Evolutionary conservation across 345 rosid genomes (phyloP).

Genomic region (Atalantia buxifolia): DNA sequence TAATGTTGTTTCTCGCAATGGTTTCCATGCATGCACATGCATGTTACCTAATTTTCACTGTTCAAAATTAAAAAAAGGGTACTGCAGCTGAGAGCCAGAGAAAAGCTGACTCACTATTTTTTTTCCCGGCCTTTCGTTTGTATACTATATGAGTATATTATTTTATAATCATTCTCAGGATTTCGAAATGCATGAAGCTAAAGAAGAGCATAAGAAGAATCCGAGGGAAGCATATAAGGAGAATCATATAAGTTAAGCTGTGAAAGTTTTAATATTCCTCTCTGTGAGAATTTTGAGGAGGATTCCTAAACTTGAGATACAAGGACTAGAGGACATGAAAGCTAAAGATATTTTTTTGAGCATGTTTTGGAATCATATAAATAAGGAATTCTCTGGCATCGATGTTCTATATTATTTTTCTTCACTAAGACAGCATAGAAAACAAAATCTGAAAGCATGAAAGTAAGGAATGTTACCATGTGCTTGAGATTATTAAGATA

Average conservation of each 20-base stretch:
- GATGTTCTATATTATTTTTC: slow-evolving; percentile 24
- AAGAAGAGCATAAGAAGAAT: slow-evolving; percentile 52
- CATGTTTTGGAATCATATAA: slow-evolving; percentile 35
- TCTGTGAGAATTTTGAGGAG: slow-evolving; percentile 42
- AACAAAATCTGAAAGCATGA: slow-evolving; percentile 33
- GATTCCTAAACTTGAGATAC: slow-evolving; percentile 59
- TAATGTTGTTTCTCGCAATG: slow-evolving; percentile 12
- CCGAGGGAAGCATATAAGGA: slow-evolving; percentile 43
- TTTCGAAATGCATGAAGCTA: slow-evolving; percentile 29
- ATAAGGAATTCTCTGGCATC: slow-evolving; percentile 42
- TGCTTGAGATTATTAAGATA: slow-evolving; percentile 39
- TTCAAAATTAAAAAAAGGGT: background rate
- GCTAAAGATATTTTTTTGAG: slow-evolving; percentile 1
- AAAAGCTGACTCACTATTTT: slow-evolving; percentile 30
- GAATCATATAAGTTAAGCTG: slow-evolving; percentile 42
- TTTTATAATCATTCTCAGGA: slow-evolving; percentile 1
- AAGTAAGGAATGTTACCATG: slow-evolving; percentile 51
- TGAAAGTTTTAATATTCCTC: slow-evolving; percentile 11
- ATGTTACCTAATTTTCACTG: slow-evolving; percentile 22
- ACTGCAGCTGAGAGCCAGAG: slow-evolving; percentile 9
- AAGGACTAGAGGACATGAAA: slow-evolving; percentile 58
- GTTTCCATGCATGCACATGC: background rate
- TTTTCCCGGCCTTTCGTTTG: background rate
- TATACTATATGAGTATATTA: background rate
- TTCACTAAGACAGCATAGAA: slow-evolving; percentile 32